phyloP scores from a whole-genome alignment of 345 rosid species.

The Geranium rotundifolium region DNA sequence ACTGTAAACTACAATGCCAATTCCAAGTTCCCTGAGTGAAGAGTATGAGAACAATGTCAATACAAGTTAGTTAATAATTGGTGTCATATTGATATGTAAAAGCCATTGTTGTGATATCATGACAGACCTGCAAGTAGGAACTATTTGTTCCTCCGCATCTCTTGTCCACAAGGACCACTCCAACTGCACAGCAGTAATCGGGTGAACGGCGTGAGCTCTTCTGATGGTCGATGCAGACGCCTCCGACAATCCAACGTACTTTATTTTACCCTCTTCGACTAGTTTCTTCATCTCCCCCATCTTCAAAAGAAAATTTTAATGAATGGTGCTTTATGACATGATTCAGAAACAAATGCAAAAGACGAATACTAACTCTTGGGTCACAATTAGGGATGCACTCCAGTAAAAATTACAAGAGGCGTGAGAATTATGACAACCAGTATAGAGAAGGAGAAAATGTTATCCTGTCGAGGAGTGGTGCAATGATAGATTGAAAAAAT shows the following conservation, averaged over 20 bases:
- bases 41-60: conserved; percentile 1
- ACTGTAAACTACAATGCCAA: conserved; percentile 61
- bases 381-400: no score
- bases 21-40: conserved; percentile 69
- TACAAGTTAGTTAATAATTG: background rate
- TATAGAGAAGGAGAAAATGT: no score
- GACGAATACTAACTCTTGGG: no score
- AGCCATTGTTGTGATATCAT: no score
- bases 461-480: no score
- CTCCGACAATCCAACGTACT: conserved; percentile 56
- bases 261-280: conserved; percentile 64
- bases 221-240: conserved; percentile 73
- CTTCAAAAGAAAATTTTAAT: no score
- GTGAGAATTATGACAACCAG: no score
- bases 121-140: conserved; percentile 29
- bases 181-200: conserved; percentile 51
- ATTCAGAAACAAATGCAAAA: no score
- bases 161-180: conserved; percentile 82
- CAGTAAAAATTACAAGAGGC: no score
- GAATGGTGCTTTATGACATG: no score
- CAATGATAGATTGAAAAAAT: no score
- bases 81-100: no score
- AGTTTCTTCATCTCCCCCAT: conserved; percentile 58
- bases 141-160: conserved; percentile 62
- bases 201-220: conserved; percentile 76